These are phyloP conservation scores for Alnus glutinosa DNA, from an alignment of 306 rosid genomes.

Conservation along the genomic window DNA sequence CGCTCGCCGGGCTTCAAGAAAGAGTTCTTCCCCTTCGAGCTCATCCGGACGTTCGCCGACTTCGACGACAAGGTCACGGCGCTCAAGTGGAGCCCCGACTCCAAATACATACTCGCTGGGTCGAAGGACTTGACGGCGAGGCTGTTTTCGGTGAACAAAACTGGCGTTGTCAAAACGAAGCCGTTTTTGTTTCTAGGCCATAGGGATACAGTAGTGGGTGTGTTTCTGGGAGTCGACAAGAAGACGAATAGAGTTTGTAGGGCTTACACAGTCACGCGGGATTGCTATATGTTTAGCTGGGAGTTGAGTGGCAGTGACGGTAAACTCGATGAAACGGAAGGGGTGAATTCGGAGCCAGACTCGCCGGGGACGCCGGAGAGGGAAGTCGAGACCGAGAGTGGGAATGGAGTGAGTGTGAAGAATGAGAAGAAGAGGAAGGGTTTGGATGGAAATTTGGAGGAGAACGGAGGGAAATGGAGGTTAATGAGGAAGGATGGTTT, in stretches of 20 bases:
- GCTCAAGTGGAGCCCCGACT: slow-evolving; percentile 83
- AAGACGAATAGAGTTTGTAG: slow-evolving; percentile 50
- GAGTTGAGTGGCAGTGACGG: slow-evolving; percentile 32
- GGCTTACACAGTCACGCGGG: slow-evolving; percentile 74
- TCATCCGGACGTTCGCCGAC: slow-evolving; percentile 65
- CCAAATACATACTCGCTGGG: slow-evolving; percentile 60
- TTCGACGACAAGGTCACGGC: slow-evolving; percentile 58
- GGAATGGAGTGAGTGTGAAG: slow-evolving; percentile 44
- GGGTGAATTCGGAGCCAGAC: slow-evolving; percentile 38
- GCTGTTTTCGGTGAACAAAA: slow-evolving; percentile 50
- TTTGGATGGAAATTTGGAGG: slow-evolving; percentile 24
- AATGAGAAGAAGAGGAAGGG: slow-evolving; percentile 63
- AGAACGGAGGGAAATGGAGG: slow-evolving; percentile 72
- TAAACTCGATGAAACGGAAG: slow-evolving; percentile 39
- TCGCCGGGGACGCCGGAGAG: slow-evolving; percentile 66
- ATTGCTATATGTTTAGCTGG: slow-evolving; percentile 75
- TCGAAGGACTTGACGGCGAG: slow-evolving; percentile 88
- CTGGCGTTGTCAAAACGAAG: slow-evolving; percentile 34
- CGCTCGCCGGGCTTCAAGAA: slow-evolving; percentile 69
- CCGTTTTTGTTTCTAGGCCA: slow-evolving; percentile 79
- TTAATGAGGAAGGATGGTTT: slow-evolving; percentile 75
- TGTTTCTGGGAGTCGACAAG: slow-evolving; percentile 68
- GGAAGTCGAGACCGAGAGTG: slow-evolving; percentile 43
- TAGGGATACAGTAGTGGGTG: slow-evolving; percentile 77
- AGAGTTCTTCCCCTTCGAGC: slow-evolving; percentile 73